A percentile compares a stretch with the other conserved stretches of the same genome.
These are phyloP conservation scores for Physcomitrellopsis africana DNA, from an alignment of 225 moss, liverwort and hornwort species.

Conservation along the genomic window DNA sequence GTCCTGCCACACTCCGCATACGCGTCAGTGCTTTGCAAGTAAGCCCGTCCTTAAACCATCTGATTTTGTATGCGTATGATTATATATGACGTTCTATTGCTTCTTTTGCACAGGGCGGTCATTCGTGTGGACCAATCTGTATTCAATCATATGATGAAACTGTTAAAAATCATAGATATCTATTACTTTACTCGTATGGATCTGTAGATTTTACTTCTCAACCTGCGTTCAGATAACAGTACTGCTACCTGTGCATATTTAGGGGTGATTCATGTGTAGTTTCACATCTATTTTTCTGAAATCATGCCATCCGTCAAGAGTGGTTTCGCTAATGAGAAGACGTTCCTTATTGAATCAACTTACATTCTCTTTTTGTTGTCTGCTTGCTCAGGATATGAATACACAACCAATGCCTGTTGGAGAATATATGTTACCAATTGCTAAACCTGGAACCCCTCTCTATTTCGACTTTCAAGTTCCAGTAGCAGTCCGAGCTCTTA, in stretches of 20 bases:
- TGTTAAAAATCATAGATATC: neutral
- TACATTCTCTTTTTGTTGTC: slow-evolving; percentile 1
- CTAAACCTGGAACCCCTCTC: slow-evolving; percentile 79
- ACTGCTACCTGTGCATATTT: neutral
- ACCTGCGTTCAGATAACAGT: neutral
- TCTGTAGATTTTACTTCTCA: neutral
- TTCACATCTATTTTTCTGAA: neutral
- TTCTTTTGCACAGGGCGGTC: slow-evolving; percentile 12
- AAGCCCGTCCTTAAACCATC: slow-evolving; percentile 38
- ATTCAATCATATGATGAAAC: neutral
- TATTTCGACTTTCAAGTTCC: slow-evolving; percentile 81
- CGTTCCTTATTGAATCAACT: slow-evolving; percentile 16
- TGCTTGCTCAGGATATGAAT: slow-evolving; percentile 54
- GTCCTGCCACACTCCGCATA: slow-evolving; percentile 72
- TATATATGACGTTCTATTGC: neutral
- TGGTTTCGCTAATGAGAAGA: neutral
- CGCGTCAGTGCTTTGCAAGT: slow-evolving; percentile 83
- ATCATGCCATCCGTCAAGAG: neutral
- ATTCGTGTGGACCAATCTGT: neutral
- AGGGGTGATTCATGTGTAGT: slow-evolving; percentile 1
- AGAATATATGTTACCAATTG: slow-evolving; percentile 71
- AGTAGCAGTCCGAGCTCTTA: slow-evolving; percentile 59
- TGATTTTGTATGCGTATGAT: neutral
- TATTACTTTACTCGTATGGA: neutral
- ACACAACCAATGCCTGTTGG: slow-evolving; percentile 67